These are phyloP conservation scores for Lachnellula arida DNA, from an alignment of 2,329 filamentous ascomycete species.

Conservation along the genomic window DNA sequence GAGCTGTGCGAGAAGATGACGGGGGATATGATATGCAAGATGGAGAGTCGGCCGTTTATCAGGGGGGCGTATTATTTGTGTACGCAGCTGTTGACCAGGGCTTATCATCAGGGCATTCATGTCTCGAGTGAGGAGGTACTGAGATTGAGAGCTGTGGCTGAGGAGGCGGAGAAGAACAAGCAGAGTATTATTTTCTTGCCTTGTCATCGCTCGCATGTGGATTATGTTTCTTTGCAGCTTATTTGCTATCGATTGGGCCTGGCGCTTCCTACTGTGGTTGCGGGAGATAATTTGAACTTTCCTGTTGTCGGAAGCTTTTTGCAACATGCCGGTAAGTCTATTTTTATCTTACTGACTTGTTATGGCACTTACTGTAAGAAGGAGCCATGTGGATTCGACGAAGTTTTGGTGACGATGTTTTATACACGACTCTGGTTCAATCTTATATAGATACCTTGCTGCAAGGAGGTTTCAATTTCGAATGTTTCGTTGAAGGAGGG, in stretches of 20 bases:
- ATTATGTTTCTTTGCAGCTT: conserved; percentile 91
- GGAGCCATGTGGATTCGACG: conserved; percentile 93
- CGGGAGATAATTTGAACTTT: conserved; percentile 95
- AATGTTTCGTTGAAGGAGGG: conserved; percentile 96
- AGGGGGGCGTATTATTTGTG: conserved; percentile 83
- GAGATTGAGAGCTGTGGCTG: conserved; percentile 73
- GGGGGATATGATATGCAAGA: conserved; percentile 97
- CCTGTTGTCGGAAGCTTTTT: conserved; percentile 84
- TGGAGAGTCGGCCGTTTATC: conserved; percentile 92
- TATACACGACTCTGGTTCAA: conserved; percentile 92
- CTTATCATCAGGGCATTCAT: conserved; percentile 95
- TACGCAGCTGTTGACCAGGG: conserved; percentile 83
- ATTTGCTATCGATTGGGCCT: conserved; percentile 94
- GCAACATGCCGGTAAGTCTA: conserved; percentile 71
- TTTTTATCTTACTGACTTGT: not conserved
- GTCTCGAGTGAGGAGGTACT: conserved; percentile 93
- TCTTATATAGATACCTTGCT: conserved; percentile 91
- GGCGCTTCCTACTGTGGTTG: conserved; percentile 83
- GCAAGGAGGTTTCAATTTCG: conserved; percentile 87
- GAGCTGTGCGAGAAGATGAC: conserved; percentile 84
- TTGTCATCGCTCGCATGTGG: conserved; percentile 90
- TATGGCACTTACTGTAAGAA: conserved; percentile 19
- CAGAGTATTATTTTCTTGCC: conserved; percentile 95
- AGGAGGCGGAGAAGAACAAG: conserved; percentile 77
- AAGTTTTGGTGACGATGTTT: conserved; percentile 83